Base-by-base conservation (phyloP, 768 basidiomycete genomes). In the Trametes sanguinea region DNA sequence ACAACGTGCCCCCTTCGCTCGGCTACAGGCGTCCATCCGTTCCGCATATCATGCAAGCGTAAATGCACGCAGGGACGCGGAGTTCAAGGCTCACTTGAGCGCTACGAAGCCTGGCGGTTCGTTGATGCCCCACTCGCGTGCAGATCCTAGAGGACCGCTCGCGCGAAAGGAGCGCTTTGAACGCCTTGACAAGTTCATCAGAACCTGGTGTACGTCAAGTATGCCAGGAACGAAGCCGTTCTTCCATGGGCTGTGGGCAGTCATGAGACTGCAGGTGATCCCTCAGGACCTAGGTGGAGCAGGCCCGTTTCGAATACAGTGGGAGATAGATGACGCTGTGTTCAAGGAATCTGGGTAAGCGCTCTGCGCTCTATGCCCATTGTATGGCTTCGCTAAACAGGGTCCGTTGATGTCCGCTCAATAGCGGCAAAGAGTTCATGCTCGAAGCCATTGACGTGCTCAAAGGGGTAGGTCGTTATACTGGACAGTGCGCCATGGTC, bases 241-340 rank as follows among this genome's bases (percentile, higher is more conserved):
- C 77, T 92, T 93, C 73, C 76, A 79, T 76, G 87, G 81, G 67
- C 74, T 81, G 55, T 95, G 90, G 88, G 91, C 87, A 7, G 77
- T 89, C 60, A 82, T 95, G 80, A 83, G 92, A 63, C 77, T 94
- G 42, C 92, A 95, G 71, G 85, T 87, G 45, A 81, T 95, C 47
- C 92, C 93, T 51, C 85, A 87, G 70, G 81, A 83, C 47, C 79
- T 92, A 43, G 93, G 94, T 48, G 94, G 94, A 56, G 90, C 90
- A 37, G 94, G 92, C 48, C 73, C 74, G 35, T 79, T 78, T 68
- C 79, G 83, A 67, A 86, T 95, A 56, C 83, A 90, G 68, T 96
- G 94, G 94, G 92, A 94, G 77, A 78, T 95, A 22, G 94, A 96
- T 73, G 94, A 96, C 78, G 93, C 93, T 17, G 92, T 95, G 14